A percentile compares a stretch with the other conserved stretches of the same genome.
Conservation (phyloP, 2,329 filamentous ascomycete genomes). For the Fusarium cyanostomum region DNA sequence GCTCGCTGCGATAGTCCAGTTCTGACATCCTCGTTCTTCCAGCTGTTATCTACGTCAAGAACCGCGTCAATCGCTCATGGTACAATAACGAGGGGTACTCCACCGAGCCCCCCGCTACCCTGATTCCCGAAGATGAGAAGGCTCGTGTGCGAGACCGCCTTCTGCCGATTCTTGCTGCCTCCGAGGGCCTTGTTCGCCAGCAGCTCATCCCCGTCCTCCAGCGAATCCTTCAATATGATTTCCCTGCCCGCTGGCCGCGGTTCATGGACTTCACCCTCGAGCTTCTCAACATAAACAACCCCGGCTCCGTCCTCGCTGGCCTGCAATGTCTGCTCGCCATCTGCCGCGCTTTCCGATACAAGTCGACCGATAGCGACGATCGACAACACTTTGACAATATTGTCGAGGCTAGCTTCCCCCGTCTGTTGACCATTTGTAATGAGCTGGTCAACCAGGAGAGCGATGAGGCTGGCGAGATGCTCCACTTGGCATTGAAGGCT, state of each 20-base stretch:
- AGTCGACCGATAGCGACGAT: constrained; percentile 77
- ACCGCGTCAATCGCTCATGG: constrained; percentile 95
- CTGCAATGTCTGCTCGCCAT: constrained; percentile 94
- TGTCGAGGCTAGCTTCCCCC: constrained; percentile 88
- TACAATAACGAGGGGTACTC: constrained; percentile 78
- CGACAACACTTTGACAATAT: constrained; percentile 93
- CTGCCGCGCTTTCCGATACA: constrained; percentile 95
- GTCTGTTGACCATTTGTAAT: constrained; percentile 86
- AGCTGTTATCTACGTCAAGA: constrained; percentile 99
- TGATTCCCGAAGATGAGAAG: constrained; percentile 91
- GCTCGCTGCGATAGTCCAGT: constrained; percentile 35
- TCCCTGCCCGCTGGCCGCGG: constrained; percentile 91
- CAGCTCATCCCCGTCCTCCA: constrained; percentile 95
- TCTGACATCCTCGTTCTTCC: constrained; percentile 35
- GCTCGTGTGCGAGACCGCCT: constrained; percentile 85
- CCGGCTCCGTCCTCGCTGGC: constrained; percentile 88
- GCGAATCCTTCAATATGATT: constrained; percentile 95
- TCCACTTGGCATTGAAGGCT: constrained; percentile 92
- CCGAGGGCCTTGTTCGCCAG: constrained; percentile 82
- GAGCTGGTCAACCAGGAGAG: constrained; percentile 90
- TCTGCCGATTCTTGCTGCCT: constrained; percentile 85
- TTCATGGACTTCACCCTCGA: constrained; percentile 94
- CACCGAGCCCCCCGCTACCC: constrained; percentile 62
- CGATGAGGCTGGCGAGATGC: constrained; percentile 94
- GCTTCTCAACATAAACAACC: constrained; percentile 86